Evolutionary conservation across 768 basidiomycete species (phyloP), one percentile per base, ranked within the genome.

Genomic region (Boletus subparvulus): DNA sequence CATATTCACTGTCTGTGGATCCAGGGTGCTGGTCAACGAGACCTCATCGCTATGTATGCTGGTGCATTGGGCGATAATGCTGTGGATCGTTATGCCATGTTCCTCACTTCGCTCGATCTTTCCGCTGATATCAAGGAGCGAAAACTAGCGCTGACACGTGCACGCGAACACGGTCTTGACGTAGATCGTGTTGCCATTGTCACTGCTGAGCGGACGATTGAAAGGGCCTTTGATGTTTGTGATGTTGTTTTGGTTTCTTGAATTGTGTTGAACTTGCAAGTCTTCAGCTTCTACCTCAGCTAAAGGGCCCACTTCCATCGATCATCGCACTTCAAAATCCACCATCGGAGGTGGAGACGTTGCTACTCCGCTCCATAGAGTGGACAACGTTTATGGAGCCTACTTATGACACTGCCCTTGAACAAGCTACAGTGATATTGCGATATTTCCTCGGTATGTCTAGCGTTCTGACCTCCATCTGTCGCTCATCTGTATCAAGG

Each of bases 21-120:
- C 12, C 61, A 90, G 86, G 77, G 78, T 41, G 88, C 90, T 17
- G 90, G 89, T 17, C 80, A 94, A 72, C 81, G 91, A 35, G 84
- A 89, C 41, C 80, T 98, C 17, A 94, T 98, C 13, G 94, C 96
- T 0, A 84, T 97, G 78, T 98, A 99, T 69, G 94, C 94, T 7
- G 85, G 91, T 14, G 91, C 92, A 30, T 75, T 98, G 21, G 91
- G 94, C 7, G 88, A 92, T 65, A 92, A 93, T 60, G 94, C 94
- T 3, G 86, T 96, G 37, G 90, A 94, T 64, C 87, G 92, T 36
- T 98, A 98, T 63, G 94, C 94, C 0, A 76, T 87, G 63, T 98
- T 94, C 85, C 79, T 98, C 24, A 84, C 89, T 32, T 89, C 87
- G 0, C 79, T 91, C 17, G 88, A 83, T 43, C 78, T 90, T 17